phyloP scores from a whole-genome alignment of 805 yeast genomes.

The Pichia rugopelliculosa region DNA sequence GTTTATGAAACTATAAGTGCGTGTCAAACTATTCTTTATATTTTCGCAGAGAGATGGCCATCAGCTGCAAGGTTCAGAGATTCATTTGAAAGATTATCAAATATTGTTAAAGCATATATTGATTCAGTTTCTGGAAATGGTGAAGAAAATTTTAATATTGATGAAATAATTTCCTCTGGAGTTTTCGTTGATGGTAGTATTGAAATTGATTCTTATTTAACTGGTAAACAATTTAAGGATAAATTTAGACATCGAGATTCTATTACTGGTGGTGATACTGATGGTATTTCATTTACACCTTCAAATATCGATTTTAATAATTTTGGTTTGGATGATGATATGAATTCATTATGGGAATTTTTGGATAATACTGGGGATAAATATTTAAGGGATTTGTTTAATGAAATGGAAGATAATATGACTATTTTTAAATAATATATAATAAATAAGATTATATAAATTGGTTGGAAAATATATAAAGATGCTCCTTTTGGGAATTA shows the following conservation, averaged over 20 bases:
- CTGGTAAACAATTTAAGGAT: constrained; percentile 1
- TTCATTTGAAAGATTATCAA: constrained; percentile 24
- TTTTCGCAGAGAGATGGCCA: constrained; percentile 26
- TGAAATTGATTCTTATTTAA: constrained; percentile 12
- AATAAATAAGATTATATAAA: not conserved
- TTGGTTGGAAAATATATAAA: no score
- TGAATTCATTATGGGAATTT: constrained; percentile 25
- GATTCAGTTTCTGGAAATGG: constrained; percentile 2
- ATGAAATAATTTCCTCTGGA: constrained; percentile 4
- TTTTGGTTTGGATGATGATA: not conserved
- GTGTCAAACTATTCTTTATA: constrained; percentile 24
- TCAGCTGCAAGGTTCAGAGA: constrained; percentile 23
- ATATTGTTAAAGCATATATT: constrained; percentile 3
- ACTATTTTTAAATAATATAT: not conserved
- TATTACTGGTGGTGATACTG: constrained; percentile 6
- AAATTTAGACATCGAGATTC: constrained; percentile 2
- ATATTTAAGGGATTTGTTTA: constrained; percentile 24
- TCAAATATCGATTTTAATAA: not conserved
- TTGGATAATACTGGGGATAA: constrained; percentile 26
- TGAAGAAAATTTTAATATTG: not conserved
- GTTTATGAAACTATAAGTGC: constrained; percentile 27
- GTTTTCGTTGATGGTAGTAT: constrained; percentile 14
- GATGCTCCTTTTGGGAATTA: no score
- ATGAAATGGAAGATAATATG: constrained; percentile 23
- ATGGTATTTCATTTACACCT: not conserved